These are phyloP conservation scores for Papiliotrema flavescens DNA, from an alignment of 1,284 basidiomycete genomes.

Conservation along the genomic window DNA sequence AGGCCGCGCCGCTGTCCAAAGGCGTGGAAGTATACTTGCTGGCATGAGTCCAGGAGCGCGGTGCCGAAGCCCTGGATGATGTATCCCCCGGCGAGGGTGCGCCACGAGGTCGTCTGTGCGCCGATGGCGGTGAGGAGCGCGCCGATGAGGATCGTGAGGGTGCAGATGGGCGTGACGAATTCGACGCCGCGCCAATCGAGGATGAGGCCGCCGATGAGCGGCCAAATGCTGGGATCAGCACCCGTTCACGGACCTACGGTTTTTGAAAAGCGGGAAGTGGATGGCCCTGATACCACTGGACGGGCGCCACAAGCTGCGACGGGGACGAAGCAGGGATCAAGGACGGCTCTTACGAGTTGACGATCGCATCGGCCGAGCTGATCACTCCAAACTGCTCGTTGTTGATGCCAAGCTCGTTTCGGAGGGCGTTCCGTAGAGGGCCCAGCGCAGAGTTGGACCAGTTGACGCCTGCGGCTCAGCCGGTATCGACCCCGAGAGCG, in stretches of 20 bases:
- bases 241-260: too few species aligned
- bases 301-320: too few species aligned
- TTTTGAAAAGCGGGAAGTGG: too few species aligned
- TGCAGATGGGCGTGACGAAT: conserved; percentile 18
- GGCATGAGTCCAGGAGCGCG: conserved; percentile 32
- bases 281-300: too few species aligned
- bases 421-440: conserved; percentile 6
- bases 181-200: conserved; percentile 33
- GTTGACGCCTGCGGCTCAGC: conserved; percentile 4
- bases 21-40: conserved; percentile 32
- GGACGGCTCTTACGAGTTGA: conserved; percentile 6
- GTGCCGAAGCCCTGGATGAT: conserved; percentile 32
- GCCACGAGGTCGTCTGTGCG: conserved; percentile 18
- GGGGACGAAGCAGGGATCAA: neutral
- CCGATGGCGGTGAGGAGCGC: conserved; percentile 23
- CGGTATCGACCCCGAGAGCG: neutral
- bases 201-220: conserved; percentile 29
- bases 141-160: conserved; percentile 24
- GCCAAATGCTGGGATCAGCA: conserved; percentile 8
- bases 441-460: conserved; percentile 6
- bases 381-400: conserved; percentile 11
- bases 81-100: conserved; percentile 23
- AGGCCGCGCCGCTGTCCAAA: conserved; percentile 20
- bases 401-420: conserved; percentile 11
- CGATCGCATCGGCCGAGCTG: conserved; percentile 8